Percentiles rank a stretch among this genome's conserved stretches.
phyloP scores from a whole-genome alignment of 108 stramenopile species.

The Pseudonitzschia delicatissima region DNA sequence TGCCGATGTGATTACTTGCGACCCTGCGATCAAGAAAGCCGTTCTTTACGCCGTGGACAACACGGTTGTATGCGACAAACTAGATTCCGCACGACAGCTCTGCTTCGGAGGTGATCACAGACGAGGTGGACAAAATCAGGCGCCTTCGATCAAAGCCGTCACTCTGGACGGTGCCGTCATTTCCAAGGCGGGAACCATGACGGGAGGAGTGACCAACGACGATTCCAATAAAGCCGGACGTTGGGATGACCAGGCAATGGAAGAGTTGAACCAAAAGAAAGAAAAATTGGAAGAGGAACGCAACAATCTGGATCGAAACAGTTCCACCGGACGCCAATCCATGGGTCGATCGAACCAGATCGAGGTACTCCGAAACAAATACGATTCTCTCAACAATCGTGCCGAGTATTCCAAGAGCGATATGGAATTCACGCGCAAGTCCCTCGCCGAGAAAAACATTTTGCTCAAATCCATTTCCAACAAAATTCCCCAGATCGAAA shows the following conservation, averaged over 20 bases:
- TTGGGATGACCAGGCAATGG: conserved; percentile 73
- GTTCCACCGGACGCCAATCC: conserved; percentile 37
- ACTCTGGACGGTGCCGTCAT: conserved; percentile 93
- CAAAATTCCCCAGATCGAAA: conserved; percentile 48
- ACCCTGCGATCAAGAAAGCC: conserved; percentile 76
- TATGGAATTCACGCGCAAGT: conserved; percentile 69
- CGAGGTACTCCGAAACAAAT: conserved; percentile 74
- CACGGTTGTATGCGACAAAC: conserved; percentile 91
- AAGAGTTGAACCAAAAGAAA: conserved; percentile 63
- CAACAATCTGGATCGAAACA: conserved; percentile 54
- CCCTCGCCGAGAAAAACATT: conserved; percentile 65
- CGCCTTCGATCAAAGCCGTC: conserved; percentile 90
- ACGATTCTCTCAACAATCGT: conserved; percentile 66
- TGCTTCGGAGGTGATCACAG: conserved; percentile 62
- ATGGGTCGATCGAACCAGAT: conserved; percentile 37
- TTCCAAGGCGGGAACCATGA: conserved; percentile 97
- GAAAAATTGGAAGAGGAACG: conserved; percentile 73
- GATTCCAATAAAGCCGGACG: conserved; percentile 66
- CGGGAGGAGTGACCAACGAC: conserved; percentile 85
- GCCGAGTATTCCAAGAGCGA: conserved; percentile 75
- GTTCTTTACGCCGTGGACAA: conserved; percentile 94
- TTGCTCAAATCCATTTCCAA: conserved; percentile 51
- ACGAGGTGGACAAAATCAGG: conserved; percentile 3
- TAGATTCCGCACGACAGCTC: conserved; percentile 88
- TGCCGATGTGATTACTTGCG: conserved; percentile 87